Evolutionary conservation across 1,284 basidiomycete genomes (phyloP), one percentile per base, ranked within the genome.

Genomic region (Pseudozyma thailandica): DNA sequence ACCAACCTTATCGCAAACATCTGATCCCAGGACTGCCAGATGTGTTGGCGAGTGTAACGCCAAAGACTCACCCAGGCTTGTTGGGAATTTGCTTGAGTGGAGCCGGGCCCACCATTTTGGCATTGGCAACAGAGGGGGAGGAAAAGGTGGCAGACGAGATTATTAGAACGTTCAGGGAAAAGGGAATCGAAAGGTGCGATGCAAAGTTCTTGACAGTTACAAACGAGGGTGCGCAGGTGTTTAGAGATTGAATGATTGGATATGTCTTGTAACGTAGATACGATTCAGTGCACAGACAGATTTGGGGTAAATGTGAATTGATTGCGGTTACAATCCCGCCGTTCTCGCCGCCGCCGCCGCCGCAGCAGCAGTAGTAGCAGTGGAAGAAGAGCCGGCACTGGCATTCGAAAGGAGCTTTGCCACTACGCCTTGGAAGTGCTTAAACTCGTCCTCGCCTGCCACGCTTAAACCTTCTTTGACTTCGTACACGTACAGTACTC

Each of bases 31-130:
- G 95, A 28, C 87, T 82, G 18, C 71, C 75, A 12, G 59, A 70
- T 9, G 77, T 82, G 21, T 92, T 95, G 13, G 90, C 91, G 26
- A 87, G 87, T 16, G 90, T 98, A 54, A 96, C 93, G 0, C 94
- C 94, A 6, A 79, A 87, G 15, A 90, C 91, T 0, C 94, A 98
- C 84, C 92, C 93, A 0, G 96, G 96, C 12, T 86, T 99, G 4
- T 87, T 98, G 18, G 96, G 96, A 6, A 98, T 98, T 70, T 98
- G 96, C 83, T 88, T 99, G 27, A 98, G 94, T 1, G 96, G 96
- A 8, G 96, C 96, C 1, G 96, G 96, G 0, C 96, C 96, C 1
- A 98, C 96, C 2, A 97, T 98, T 74, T 87, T 99, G 55, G 96
- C 96, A 0, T 88, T 99, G n/a, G 94, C 95, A 0, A 95, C 92